Base-by-base conservation (phyloP, 331 rosid species). In the Malus hybrid region DNA sequence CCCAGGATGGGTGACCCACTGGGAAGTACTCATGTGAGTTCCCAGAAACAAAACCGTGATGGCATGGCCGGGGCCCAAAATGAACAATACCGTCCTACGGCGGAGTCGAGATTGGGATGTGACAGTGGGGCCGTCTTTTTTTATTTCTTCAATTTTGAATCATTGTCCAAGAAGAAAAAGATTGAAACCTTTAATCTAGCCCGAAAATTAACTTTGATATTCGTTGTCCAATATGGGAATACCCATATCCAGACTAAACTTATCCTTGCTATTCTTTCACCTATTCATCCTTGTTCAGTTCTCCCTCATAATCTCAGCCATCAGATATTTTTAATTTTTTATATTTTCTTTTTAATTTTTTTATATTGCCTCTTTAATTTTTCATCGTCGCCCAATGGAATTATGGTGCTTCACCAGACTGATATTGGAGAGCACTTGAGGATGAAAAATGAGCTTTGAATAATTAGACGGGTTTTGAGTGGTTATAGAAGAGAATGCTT, bases 391-490 rank as follows among this genome's bases (percentile, higher is more conserved):
- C 96, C 97, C 6, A 93, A 91, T 75, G 97, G 86, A 3, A 91
- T 89, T 39, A 93, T 91, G 3, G 96, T 93, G 46, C 86, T 91
- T 20, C 98, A 90, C 80, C 98, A 90, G 81, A 88, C 83, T 1
- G 98, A 93, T 81, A 84, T 93, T 6, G 98, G 98, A 10, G 97
- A 90, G 84, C 91, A 93, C 68, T 86, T 93, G 89, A 89, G 98
- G 72, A 86, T 88, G 92, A 97, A 90, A 73, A 96, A 91, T 68
- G 96, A 93, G 56, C 97, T 93, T 78, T 93, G 88, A 87, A 63
- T 53, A 39, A 29, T 22, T 33, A 60, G 33, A 8, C 36, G n/a
- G 39, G 16, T 18, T 56, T 56, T 19, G 22, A 24, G 26, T 19
- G 8, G 48, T 6, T 10, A 29, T 70, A 24, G 24, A 24, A 24